A percentile compares a stretch with the other conserved stretches of the same genome.
phyloP scores from a whole-genome alignment of 2,329 filamentous ascomycete species.

The Calonectria multiphialidica region DNA sequence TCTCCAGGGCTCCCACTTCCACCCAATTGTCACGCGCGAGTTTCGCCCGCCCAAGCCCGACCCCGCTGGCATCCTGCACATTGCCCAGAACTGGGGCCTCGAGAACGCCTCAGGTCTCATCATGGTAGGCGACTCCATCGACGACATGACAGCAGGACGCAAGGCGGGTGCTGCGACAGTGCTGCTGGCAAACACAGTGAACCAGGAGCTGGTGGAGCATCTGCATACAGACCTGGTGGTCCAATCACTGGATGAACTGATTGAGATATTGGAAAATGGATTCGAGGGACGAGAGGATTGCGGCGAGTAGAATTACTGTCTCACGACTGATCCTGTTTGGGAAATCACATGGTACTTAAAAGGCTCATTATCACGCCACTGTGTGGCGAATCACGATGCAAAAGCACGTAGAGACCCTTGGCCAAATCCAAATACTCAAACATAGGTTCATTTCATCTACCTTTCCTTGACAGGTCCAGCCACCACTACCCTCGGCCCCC shows the following conservation, averaged over 20 bases:
- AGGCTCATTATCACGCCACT: neutral
- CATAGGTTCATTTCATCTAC: slow-evolving; percentile 40
- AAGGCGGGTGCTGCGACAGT: slow-evolving; percentile 90
- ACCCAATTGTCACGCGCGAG: slow-evolving; percentile 86
- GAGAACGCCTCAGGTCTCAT: slow-evolving; percentile 61
- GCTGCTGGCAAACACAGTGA: slow-evolving; percentile 87
- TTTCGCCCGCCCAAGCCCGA: slow-evolving; percentile 88
- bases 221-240: slow-evolving; percentile 84
- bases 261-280: slow-evolving; percentile 79
- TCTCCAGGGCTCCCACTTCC: slow-evolving; percentile 75
- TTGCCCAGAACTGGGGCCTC: slow-evolving; percentile 81
- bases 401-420: neutral
- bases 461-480: slow-evolving; percentile 35
- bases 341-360: neutral
- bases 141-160: slow-evolving; percentile 92
- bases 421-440: slow-evolving; percentile 25
- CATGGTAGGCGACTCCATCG: slow-evolving; percentile 84
- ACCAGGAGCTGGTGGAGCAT: slow-evolving; percentile 76
- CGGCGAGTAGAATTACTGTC: slow-evolving; percentile 8
- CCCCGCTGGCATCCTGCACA: slow-evolving; percentile 89
- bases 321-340: neutral
- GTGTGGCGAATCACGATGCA: neutral
- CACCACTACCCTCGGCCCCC: slow-evolving; percentile 35
- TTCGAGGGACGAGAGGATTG: slow-evolving; percentile 67
- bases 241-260: slow-evolving; percentile 78